Conservation (phyloP, 257 asterid species). For the Solanum virginianum region DNA sequence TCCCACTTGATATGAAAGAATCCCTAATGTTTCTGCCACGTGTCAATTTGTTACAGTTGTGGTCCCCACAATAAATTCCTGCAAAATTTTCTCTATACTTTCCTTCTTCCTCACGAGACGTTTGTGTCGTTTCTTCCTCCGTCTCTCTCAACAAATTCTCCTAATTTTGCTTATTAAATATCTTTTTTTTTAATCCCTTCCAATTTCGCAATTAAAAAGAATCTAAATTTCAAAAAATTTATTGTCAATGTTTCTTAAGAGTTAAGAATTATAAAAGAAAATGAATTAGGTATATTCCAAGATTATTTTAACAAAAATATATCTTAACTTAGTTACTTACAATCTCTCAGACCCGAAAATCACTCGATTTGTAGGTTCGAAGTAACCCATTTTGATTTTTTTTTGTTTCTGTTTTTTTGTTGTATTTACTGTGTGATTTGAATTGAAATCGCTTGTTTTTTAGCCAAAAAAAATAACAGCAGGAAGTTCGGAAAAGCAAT, state of each 20-base stretch:
- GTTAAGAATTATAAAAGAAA: background rate
- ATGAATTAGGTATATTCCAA: background rate
- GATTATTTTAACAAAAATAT: background rate
- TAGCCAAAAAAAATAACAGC: constrained; percentile 7
- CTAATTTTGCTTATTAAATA: background rate
- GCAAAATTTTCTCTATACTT: background rate
- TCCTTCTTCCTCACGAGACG: constrained; percentile 33
- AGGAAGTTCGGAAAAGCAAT: constrained; percentile 5
- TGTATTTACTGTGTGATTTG: constrained; percentile 3
- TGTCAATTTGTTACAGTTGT: background rate
- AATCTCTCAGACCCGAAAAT: constrained; percentile 39
- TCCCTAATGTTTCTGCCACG: constrained; percentile 9
- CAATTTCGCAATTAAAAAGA: background rate
- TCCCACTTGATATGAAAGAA: background rate
- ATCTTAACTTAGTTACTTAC: constrained; percentile 2
- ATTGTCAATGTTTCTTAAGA: background rate
- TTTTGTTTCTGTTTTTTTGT: background rate
- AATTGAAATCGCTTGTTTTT: constrained; percentile 8
- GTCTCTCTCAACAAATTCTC: background rate
- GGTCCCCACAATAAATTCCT: constrained; percentile 13
- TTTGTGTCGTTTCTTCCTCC: background rate
- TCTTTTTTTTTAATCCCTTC: background rate
- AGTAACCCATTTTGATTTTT: background rate
- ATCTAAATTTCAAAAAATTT: background rate
- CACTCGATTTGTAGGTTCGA: constrained; percentile 7